These are phyloP conservation scores for Blastobotrys terrestris DNA, from an alignment of 805 yeast genomes.

Conservation along the genomic window DNA sequence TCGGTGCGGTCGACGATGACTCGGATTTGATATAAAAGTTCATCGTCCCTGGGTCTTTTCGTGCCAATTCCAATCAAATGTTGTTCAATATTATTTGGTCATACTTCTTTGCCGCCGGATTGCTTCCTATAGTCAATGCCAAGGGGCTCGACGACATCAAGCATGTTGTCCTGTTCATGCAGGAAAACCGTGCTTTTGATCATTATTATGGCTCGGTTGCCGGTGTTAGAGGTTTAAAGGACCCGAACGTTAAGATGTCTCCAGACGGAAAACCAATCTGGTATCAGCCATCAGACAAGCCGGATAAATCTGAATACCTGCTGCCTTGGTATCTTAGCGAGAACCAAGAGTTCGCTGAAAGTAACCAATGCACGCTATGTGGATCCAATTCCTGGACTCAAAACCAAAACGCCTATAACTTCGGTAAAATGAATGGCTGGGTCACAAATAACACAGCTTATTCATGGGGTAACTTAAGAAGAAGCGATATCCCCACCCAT, in stretches of 20 bases:
- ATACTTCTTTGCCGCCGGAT: too few relatives aligned
- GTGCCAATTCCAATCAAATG: too few relatives aligned
- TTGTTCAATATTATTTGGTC: too few relatives aligned
- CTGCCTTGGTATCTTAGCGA: conserved; percentile 21
- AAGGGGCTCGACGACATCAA: too few relatives aligned
- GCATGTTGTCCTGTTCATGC: conserved; percentile 25
- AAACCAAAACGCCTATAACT: conserved; percentile 23
- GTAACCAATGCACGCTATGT: conserved; percentile 21
- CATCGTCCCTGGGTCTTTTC: too few relatives aligned
- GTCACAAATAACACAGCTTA: conserved; percentile 22
- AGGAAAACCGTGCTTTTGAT: conserved; percentile 26
- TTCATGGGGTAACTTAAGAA: conserved; percentile 20
- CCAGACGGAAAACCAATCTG: conserved; percentile 11
- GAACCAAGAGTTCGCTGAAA: conserved; percentile 15
- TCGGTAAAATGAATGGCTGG: conserved; percentile 23
- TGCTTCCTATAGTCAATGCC: too few relatives aligned
- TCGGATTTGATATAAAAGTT: too few relatives aligned
- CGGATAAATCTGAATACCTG: conserved; percentile 12
- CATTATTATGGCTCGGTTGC: conserved; percentile 25
- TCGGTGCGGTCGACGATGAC: too few relatives aligned
- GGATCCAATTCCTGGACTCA: conserved; percentile 26
- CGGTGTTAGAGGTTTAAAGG: conserved; percentile 26
- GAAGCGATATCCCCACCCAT: conserved; percentile 24
- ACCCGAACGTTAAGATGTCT: conserved; percentile 20
- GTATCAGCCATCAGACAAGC: conserved; percentile 18